Conservation (phyloP, 2,329 filamentous ascomycete genomes). For the Kalmusia sp. region DNA sequence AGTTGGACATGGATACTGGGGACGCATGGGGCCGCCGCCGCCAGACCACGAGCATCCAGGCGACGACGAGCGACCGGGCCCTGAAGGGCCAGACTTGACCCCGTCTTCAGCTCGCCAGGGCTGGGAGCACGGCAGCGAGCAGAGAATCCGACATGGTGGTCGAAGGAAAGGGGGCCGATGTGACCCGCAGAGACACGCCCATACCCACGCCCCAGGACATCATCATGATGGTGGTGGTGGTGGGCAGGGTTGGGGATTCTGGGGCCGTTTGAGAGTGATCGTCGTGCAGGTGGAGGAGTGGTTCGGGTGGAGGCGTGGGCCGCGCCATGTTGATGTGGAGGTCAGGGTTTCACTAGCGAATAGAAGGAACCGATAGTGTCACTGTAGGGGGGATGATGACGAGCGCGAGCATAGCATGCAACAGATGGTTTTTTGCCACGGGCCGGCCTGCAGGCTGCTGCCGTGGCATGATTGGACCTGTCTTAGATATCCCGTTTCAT, state of each 20-base stretch:
- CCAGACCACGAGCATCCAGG: too few relatives aligned
- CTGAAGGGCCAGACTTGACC: not conserved
- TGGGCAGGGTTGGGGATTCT: not conserved
- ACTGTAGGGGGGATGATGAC: too few relatives aligned
- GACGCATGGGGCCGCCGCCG: conserved; percentile 8
- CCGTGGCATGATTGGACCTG: too few relatives aligned
- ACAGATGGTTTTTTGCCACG: too few relatives aligned
- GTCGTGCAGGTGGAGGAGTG: not conserved
- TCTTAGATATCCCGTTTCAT: too few relatives aligned
- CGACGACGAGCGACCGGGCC: too few relatives aligned
- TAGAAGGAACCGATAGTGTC: too few relatives aligned
- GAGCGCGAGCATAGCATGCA: too few relatives aligned
- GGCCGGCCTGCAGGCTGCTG: too few relatives aligned
- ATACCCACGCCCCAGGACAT: too few relatives aligned
- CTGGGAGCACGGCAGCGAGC: not conserved
- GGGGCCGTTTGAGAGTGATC: not conserved
- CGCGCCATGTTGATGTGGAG: not conserved
- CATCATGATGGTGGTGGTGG: not conserved
- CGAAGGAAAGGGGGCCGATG: not conserved
- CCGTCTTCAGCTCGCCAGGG: not conserved
- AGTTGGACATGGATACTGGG: conserved; percentile 34
- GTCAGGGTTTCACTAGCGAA: too few relatives aligned
- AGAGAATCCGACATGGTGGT: not conserved
- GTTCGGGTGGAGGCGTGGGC: not conserved
- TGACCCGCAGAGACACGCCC: not conserved